Evolutionary conservation across 768 basidiomycete species (phyloP), one percentile per base, ranked within the genome.

Genomic region (Termitomyces sp.): DNA sequence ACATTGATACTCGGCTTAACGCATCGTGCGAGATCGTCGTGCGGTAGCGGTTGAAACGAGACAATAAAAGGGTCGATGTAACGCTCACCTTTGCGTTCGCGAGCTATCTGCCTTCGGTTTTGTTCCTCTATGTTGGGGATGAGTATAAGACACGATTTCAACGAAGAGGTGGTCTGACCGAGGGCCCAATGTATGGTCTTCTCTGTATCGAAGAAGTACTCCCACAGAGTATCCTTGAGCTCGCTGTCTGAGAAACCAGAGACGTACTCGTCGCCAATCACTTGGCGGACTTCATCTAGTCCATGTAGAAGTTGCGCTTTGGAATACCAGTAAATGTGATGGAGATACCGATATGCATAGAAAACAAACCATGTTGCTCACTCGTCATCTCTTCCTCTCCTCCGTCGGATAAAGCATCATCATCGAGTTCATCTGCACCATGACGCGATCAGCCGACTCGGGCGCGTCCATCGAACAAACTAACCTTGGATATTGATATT

Each of bases 21-120:
- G 30, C 27, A 63, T 58, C 57, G 55, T 52, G 50, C 44, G 51
- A 33, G 47, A 60, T 63, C 59, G 51, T 58, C 58, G 65, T 59
- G 59, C 48, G 61, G 58, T 55, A 61, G 48, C 60, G 41, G 47
- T 46, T 37, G 67, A 64, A 24, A 67, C 71, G 69, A 63, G 68
- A 64, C 71, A 67, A 55, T 67, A 62, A 64, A 48, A 61, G 65
- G 61, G 39, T 47, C 54, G 59, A 61, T 54, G 30, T 52, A 63
- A 68, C 63, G 79, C 93, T 89, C 77, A 95, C 94, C 95, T 89
- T 87, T 89, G 65, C 89, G 86, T 68, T 91, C 89, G 65, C 76
- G 81, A 27, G 86, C 87, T 51, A 78, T 75, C 47, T 80, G 77
- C 66, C 80, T 81, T 61, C 84, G 80, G 30, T 84, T 82, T 63